Evolutionary conservation across 129 eudicot species (phyloP), one percentile per base, ranked within the genome.

Genomic region (Pseudognaphalium luteoalbum): DNA sequence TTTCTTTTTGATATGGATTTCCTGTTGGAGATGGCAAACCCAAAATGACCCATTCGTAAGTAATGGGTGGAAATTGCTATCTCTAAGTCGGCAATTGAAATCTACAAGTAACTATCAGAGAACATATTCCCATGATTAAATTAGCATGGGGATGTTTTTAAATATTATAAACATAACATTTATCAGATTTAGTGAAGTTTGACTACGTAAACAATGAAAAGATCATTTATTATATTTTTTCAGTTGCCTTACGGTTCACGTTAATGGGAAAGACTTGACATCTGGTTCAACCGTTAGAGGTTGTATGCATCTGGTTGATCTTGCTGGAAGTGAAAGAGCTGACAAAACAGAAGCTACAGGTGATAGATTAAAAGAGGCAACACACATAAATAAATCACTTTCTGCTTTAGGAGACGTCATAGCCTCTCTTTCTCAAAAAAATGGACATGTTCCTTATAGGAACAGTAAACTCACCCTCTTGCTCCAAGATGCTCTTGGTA

Each of bases 171-270:
- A 39, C 47, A 8, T 8, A 52, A 5, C 20, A 52, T 52, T 7
- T 9, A 9, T 52, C 60, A 16, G 60, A 9, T 41, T 9, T 41
- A 9, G 47, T 41, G 47, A 41, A 41, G 47, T 41, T n/a, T 17
- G 60, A 54, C 21, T 17, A 54, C 17, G 25, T 54, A 8, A 54
- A 54, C 2, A n/a, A 17, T 52, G 9, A 52, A 2, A 52, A n/a
- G 25, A 54, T 19, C 60, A 54, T 54, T 5, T 19, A 54, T 1
- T 16, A n/a, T 57, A 57, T 66, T 39, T 62, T 65, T 78, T 75
- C 80, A 91, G 97, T 85, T 91, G 97, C 66, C 84, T 91, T 83
- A 91, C 97, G n/a, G 93, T 91, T 75, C 92, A 87, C 68, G 92
- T 87, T 30, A 87, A 78, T 66, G 96, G 96, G 39, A 85, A 71